These are phyloP conservation scores for Fusarium begoniae DNA, from an alignment of 2,329 filamentous ascomycete species.

Conservation along the genomic window DNA sequence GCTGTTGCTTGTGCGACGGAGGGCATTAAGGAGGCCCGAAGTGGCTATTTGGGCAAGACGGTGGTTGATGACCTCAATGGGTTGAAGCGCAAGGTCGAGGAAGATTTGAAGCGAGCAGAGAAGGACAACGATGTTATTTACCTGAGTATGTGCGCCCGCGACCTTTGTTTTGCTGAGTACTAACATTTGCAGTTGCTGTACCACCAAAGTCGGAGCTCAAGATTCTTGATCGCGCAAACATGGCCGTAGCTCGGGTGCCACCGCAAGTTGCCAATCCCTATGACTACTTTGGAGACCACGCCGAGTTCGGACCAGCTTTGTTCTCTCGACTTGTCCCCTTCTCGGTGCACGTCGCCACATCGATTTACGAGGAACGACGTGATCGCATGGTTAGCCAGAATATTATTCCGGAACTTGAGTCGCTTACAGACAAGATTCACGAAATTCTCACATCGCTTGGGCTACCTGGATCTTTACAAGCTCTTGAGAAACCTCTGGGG, in stretches of 20 bases:
- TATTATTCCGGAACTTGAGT: slow-evolving; percentile 85
- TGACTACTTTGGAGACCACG: slow-evolving; percentile 80
- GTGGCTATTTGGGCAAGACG: slow-evolving; percentile 78
- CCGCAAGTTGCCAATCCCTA: slow-evolving; percentile 84
- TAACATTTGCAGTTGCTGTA: slow-evolving; percentile 69
- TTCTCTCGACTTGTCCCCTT: slow-evolving; percentile 95
- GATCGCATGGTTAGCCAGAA: slow-evolving; percentile 90
- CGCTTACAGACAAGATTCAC: slow-evolving; percentile 81
- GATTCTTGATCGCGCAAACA: slow-evolving; percentile 84
- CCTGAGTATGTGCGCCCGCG: slow-evolving; percentile 63
- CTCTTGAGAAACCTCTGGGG: slow-evolving; percentile 92
- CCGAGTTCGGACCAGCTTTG: slow-evolving; percentile 82
- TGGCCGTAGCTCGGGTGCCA: slow-evolving; percentile 83
- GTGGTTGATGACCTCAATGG: slow-evolving; percentile 85
- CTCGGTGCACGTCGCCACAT: slow-evolving; percentile 92
- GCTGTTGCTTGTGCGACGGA: slow-evolving; percentile 85
- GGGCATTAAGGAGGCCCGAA: slow-evolving; percentile 81
- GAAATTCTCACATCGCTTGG: slow-evolving; percentile 83
- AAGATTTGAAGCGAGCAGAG: slow-evolving; percentile 90
- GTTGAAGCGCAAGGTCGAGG: slow-evolving; percentile 82
- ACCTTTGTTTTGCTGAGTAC: not conserved
- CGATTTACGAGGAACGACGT: slow-evolving; percentile 91
- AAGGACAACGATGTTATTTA: slow-evolving; percentile 98
- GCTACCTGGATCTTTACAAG: slow-evolving; percentile 90
- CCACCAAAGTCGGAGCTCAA: slow-evolving; percentile 89